These are phyloP conservation scores for Claviceps lovelessii DNA, from an alignment of 2,329 filamentous ascomycete species.

Conservation along the genomic window DNA sequence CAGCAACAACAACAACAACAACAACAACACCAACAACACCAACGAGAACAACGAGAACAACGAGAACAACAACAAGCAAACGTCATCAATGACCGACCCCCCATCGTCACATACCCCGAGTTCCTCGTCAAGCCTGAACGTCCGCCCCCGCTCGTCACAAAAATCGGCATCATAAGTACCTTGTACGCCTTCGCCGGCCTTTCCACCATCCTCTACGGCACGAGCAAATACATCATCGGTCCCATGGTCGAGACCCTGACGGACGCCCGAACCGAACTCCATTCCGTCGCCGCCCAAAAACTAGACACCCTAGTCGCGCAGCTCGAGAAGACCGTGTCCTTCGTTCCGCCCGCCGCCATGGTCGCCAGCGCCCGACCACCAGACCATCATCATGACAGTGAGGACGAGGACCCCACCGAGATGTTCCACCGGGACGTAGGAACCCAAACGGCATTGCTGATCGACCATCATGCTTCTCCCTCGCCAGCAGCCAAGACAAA, in stretches of 20 bases:
- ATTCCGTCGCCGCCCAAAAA: conserved; percentile 30
- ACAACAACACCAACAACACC: not conserved
- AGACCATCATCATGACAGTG: conserved; percentile 19
- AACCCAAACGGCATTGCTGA: conserved; percentile 50
- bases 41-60: not conserved
- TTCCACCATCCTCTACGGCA: conserved; percentile 53
- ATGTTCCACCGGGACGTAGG: conserved; percentile 71
- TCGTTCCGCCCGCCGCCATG: conserved; percentile 32
- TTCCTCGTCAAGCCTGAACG: conserved; percentile 45
- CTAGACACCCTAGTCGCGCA: conserved; percentile 32
- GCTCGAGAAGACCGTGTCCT: conserved; percentile 45
- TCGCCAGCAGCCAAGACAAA: conserved; percentile 5
- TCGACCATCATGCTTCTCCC: conserved; percentile 4
- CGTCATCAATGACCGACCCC: conserved; percentile 30
- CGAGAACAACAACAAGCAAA: not conserved
- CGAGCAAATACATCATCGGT: conserved; percentile 52
- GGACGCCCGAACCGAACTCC: conserved; percentile 38
- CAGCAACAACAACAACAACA: no score
- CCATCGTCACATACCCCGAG: conserved; percentile 57
- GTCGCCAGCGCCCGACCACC: not conserved
- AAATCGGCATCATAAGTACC: conserved; percentile 41
- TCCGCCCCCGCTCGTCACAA: conserved; percentile 49
- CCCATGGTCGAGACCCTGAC: conserved; percentile 44
- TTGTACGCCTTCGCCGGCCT: conserved; percentile 43
- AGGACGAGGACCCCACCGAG: conserved; percentile 53